These are phyloP conservation scores for Lasiodiplodia gonubiensis DNA, from an alignment of 2,329 filamentous ascomycete species.

Conservation along the genomic window DNA sequence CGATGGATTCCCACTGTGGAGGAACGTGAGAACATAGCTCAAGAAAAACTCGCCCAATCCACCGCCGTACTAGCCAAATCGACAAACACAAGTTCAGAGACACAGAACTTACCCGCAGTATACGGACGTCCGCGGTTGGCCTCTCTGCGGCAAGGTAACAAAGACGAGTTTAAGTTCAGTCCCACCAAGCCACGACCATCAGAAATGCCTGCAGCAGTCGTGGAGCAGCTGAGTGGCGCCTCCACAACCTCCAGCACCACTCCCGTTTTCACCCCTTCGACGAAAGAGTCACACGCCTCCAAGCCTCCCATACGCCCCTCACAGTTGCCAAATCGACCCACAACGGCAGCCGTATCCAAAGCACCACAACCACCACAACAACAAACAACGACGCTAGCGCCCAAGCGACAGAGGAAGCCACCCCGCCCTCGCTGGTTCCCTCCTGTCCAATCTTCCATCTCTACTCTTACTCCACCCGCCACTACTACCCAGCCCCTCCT, in stretches of 20 bases:
- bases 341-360: background rate
- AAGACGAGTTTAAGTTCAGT: background rate
- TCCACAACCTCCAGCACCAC: background rate
- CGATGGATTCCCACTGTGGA: background rate
- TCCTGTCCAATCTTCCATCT: background rate
- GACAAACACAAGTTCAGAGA: background rate
- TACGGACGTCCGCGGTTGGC: background rate
- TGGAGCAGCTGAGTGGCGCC: background rate
- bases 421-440: background rate
- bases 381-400: background rate
- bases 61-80: background rate
- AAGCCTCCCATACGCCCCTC: background rate
- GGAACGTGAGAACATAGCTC: background rate
- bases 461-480: background rate
- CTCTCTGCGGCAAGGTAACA: background rate
- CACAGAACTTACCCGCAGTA: background rate
- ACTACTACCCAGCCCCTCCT: no score
- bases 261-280: background rate
- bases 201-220: background rate
- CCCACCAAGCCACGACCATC: background rate
- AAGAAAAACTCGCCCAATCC: background rate
- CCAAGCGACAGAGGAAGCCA: background rate
- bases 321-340: background rate
- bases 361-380: background rate
- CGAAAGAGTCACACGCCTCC: background rate